phyloP scores from a whole-genome alignment of 2,329 filamentous ascomycete genomes.

The Orbilia blumenaviensis region DNA sequence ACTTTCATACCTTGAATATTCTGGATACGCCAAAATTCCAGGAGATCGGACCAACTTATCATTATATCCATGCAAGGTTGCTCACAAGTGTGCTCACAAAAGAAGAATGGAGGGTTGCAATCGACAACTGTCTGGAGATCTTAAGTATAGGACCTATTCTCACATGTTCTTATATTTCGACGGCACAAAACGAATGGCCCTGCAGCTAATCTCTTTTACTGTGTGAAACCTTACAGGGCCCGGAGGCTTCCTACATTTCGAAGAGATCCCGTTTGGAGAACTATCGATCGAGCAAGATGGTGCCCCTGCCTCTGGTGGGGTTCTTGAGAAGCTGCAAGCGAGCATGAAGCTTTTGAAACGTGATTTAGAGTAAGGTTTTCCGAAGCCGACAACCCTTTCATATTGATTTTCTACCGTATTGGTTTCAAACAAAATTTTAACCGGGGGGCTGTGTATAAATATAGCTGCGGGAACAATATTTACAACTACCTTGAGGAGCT shows the following conservation, averaged over 20 bases:
- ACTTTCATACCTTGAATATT: constrained; percentile 22
- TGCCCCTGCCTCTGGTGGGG: constrained; percentile 12
- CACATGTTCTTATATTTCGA: neutral
- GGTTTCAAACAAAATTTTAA: constrained; percentile 23
- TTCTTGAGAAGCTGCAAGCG: constrained; percentile 41
- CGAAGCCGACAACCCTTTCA: neutral
- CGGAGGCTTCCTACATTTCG: constrained; percentile 40
- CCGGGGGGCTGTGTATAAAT: constrained; percentile 3
- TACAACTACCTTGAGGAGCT: constrained; percentile 26
- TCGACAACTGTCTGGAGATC: constrained; percentile 34
- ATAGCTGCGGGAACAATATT: constrained; percentile 46
- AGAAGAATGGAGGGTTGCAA: constrained; percentile 35
- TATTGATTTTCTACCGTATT: neutral
- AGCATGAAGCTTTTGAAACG: constrained; percentile 32
- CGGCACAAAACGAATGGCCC: neutral
- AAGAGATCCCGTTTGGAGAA: constrained; percentile 39
- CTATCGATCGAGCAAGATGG: constrained; percentile 30
- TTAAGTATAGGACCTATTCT: constrained; percentile 20
- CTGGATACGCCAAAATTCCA: constrained; percentile 26
- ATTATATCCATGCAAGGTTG: constrained; percentile 36
- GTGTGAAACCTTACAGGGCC: constrained; percentile 13
- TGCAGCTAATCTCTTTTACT: neutral
- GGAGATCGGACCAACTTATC: constrained; percentile 16
- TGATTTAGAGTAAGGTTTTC: constrained; percentile 39
- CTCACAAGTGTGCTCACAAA: constrained; percentile 26